phyloP scores from a whole-genome alignment of 139 green algal species.

The Chlorella sorokiniana region DNA sequence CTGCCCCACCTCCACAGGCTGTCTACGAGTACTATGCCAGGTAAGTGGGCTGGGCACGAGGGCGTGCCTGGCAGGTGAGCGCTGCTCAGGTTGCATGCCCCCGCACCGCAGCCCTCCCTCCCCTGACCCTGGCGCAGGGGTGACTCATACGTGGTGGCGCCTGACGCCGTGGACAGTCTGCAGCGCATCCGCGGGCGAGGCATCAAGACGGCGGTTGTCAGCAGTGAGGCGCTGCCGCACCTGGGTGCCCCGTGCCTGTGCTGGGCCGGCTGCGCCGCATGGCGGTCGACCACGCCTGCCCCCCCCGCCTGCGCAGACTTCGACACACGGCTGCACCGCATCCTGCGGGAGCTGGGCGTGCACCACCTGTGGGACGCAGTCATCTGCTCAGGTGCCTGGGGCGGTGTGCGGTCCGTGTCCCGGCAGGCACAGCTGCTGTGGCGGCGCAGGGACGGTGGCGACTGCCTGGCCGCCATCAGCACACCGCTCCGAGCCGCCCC shows the following conservation, averaged over 20 bases:
- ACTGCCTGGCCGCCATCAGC: neutral
- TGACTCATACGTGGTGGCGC: constrained; percentile 60
- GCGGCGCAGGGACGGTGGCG: too few species aligned
- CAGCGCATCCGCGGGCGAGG: constrained; percentile 51
- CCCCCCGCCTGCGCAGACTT: too few species aligned
- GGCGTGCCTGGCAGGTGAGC: neutral
- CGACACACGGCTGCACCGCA: constrained; percentile 83
- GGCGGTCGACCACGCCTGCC: too few species aligned
- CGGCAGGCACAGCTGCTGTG: neutral
- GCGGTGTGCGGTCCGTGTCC: neutral
- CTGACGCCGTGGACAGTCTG: constrained; percentile 64
- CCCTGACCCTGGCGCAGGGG: constrained; percentile 57
- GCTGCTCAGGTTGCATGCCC: too few species aligned
- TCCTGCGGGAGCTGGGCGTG: constrained; percentile 70
- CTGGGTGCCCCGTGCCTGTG: too few species aligned
- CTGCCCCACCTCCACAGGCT: too few species aligned
- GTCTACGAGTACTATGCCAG: neutral
- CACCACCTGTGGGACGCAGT: constrained; percentile 79
- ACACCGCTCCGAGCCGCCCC: neutral
- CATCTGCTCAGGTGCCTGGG: constrained; percentile 61
- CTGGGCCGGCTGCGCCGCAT: too few species aligned
- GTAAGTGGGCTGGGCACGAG: neutral
- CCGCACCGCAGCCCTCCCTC: neutral
- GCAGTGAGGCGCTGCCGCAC: too few species aligned
- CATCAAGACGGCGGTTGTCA: constrained; percentile 76